Conservation (phyloP, 1,284 basidiomycete genomes). For the Psilocybe mexicana region DNA sequence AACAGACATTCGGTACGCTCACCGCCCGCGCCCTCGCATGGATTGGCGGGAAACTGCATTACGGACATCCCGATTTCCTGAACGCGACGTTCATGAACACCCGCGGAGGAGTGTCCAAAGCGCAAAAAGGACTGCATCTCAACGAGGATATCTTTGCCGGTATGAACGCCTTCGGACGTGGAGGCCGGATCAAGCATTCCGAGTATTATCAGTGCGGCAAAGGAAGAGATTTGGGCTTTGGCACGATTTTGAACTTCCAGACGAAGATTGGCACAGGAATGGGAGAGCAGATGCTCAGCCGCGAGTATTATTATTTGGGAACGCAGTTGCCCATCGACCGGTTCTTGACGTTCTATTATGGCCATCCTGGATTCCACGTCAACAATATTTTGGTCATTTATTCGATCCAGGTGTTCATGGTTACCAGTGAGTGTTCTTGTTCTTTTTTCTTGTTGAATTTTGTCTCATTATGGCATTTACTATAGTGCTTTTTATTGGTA, state of each 20-base stretch:
- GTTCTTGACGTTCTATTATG: constrained; percentile 99
- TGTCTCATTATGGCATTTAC: constrained; percentile 19
- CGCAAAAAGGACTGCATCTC: constrained; percentile 97
- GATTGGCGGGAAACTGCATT: constrained; percentile 99
- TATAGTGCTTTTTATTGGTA: constrained; percentile 87
- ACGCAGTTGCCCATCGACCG: constrained; percentile 98
- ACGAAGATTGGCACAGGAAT: constrained; percentile 99
- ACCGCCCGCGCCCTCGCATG: constrained; percentile 94
- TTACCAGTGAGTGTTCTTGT: constrained; percentile 62
- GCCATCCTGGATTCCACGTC: constrained; percentile 99
- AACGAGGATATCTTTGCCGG: constrained; percentile 99
- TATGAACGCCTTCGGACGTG: constrained; percentile 98
- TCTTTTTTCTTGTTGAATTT: background rate
- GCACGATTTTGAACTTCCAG: constrained; percentile 99
- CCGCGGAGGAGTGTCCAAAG: constrained; percentile 98
- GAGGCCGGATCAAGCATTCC: constrained; percentile 98
- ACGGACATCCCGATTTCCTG: constrained; percentile 99
- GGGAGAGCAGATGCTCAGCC: constrained; percentile 99
- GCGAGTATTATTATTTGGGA: constrained; percentile 99
- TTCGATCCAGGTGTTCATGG: constrained; percentile 95
- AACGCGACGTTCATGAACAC: constrained; percentile 99
- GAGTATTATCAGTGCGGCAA: constrained; percentile 99
- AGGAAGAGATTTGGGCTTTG: constrained; percentile 99
- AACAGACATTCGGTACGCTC: constrained; percentile 99
- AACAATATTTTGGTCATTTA: constrained; percentile 99